Base-by-base conservation (phyloP, 2,329 filamentous ascomycete species). In the Aaosphaeria pasadenensis region DNA sequence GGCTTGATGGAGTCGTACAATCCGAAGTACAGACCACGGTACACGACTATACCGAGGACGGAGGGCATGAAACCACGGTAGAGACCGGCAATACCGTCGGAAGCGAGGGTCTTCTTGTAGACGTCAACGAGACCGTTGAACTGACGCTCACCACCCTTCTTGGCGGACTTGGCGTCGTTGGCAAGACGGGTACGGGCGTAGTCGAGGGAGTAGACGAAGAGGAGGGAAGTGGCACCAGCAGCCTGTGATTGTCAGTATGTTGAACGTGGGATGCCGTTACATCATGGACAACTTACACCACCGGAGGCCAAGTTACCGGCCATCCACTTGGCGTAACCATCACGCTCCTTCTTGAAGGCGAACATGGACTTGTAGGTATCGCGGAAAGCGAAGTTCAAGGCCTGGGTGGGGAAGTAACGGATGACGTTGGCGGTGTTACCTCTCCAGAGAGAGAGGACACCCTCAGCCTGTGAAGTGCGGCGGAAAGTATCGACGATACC, bases 321-420 rank as follows among this genome's bases (percentile, higher is more conserved):
- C 94, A 99, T 97, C 94, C 94, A 99, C 88, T 91, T 91, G 75
- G 80, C 83, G 79, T 99, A 99, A 73, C 94, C 94, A 77, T 99
- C 94, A 80, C 87, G 87, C 59, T 99, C 94, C 89, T 97, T 97
- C 91, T 97, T 99, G 91, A 90, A 99, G 75, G 90, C 89, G 87
- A 99, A 99, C 91, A 99, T 95, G 74, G 88, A 84, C 91, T 99
- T 99, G 91, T 96, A 99, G 87, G 95, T 96, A 80, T 99, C 94
- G 79, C 94, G 94, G 94, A 99, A 99, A 77, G 94, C 94, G 75
- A 99, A 99, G 91, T 99, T 99, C 77, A 99, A 84, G 71, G 94
- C 94, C 86, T 99, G 94, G 77, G 94, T 99, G 69, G 94, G 94
- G 90, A 99, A 99, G 85, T 99, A 99, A 88, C 94, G 94, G 85